Conservation (phyloP, 129 eudicot species). For the Escallonia herrerae region DNA sequence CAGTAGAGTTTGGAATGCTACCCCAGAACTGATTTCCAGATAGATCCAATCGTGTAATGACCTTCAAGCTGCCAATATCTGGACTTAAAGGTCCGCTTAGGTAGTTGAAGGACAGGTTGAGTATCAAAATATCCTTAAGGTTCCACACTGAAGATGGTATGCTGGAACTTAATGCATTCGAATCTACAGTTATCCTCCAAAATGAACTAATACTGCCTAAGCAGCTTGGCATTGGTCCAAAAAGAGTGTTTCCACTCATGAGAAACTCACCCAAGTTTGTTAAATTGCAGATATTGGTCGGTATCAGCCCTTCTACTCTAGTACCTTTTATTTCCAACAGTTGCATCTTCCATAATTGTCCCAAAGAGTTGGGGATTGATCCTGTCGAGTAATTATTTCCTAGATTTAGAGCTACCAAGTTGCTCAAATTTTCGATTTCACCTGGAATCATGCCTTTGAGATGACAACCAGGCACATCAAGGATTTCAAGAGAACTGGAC, state of each 20-base stretch:
- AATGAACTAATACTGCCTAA: constrained; percentile 17
- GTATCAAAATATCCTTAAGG: constrained; percentile 10
- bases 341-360: background rate
- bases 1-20: constrained; percentile 7
- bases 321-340: background rate
- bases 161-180: constrained; percentile 22
- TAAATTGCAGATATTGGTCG: constrained; percentile 4
- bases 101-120: constrained; percentile 20
- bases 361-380: too few species aligned
- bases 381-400: background rate
- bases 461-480: too few species aligned
- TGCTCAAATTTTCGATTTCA: background rate
- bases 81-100: constrained; percentile 10
- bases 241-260: constrained; percentile 1
- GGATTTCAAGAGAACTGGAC: constrained; percentile 1
- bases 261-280: constrained; percentile 7
- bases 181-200: background rate
- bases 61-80: constrained; percentile 10
- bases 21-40: constrained; percentile 15
- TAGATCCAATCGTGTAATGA: background rate
- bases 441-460: constrained; percentile 5
- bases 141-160: constrained; percentile 16
- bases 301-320: background rate
- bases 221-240: constrained; percentile 21
- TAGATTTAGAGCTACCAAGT: background rate